Evolutionary conservation across 768 basidiomycete genomes (phyloP), one percentile per base, ranked within the genome.

Genomic region (Kwoniella sp.): DNA sequence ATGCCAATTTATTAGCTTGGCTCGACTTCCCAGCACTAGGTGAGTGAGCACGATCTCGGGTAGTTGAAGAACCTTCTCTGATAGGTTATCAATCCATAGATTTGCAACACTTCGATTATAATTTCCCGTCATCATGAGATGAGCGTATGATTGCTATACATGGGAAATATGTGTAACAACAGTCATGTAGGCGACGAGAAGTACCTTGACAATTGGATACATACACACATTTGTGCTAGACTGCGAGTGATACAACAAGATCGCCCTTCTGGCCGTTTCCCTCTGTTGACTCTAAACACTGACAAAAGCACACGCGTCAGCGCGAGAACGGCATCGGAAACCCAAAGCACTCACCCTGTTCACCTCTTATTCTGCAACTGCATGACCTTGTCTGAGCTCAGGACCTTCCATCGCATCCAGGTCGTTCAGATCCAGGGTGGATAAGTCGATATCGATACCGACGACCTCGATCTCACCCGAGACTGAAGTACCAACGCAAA

Each of bases 21-120:
- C 61, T 63, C 3, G 61, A 63, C 45, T 63, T 63, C 48, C 61
- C 61, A 13, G 55, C 61, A 28, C 25, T 55, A 47, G 61, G 61
- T 55, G 51, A 55, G 54, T 60, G 23, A 29, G 9, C 29, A 9
- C 13, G 34, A 13, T 34, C 34, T 34, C 34, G 13, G 5, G 13
- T 34, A 34, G 13, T 13, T 34, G 7, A 5, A 13, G 13, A 34
- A 5, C 34, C 34, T 5, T 34, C 34, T 34, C 34, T 5, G 5
- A 5, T 5, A 34, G 7, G 7, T 34, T 13, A 5, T 34, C 34
- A 34, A n/a, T n/a, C 34, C 34, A 13, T 17, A 45, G 41, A 45
- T 45, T 7, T 45, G 15, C 41, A 45, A 17, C 3, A 45, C 20
- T 45, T 45, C 41, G 41, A 45, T 20, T 17, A 45, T 4, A 45